A percentile compares a stretch with the other conserved stretches of the same genome.
phyloP scores from a whole-genome alignment of 768 basidiomycete genomes.

The Psilocybe cubensis region DNA sequence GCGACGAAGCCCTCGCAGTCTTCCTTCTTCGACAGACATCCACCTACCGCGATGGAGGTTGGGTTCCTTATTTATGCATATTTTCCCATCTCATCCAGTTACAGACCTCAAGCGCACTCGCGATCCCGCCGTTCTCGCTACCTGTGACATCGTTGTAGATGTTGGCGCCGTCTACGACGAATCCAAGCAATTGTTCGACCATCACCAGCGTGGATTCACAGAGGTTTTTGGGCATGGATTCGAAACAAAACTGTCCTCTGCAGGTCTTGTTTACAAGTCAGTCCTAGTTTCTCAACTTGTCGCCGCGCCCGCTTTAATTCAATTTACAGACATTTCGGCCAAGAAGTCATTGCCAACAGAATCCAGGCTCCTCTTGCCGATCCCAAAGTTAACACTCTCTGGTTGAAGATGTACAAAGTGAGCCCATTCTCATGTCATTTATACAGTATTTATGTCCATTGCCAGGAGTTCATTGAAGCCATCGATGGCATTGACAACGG shows the following conservation, averaged over 20 bases:
- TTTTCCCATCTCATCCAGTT: conserved; percentile 1
- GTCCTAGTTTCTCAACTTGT: conserved; percentile 18
- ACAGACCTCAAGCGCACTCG: conserved; percentile 73
- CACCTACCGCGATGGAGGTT: conserved; percentile 77
- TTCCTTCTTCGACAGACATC: conserved; percentile 82
- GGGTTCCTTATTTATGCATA: conserved; percentile 13
- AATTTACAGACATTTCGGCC: conserved; percentile 77
- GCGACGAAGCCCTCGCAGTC: conserved; percentile 95
- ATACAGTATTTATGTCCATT: conserved; percentile 3
- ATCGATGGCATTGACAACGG: conserved; percentile 97
- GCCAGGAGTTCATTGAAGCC: conserved; percentile 89
- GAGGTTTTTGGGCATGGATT: conserved; percentile 91
- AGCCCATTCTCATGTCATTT: not conserved
- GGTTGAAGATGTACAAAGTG: conserved; percentile 90
- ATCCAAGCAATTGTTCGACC: conserved; percentile 81
- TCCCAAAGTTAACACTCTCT: conserved; percentile 71
- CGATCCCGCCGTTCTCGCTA: conserved; percentile 69
- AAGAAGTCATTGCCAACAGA: conserved; percentile 76
- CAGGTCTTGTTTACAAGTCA: conserved; percentile 95
- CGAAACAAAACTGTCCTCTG: conserved; percentile 87
- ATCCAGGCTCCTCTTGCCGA: conserved; percentile 56
- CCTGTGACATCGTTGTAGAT: conserved; percentile 94
- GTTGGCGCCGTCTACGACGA: conserved; percentile 93
- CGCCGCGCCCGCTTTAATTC: conserved; percentile 5
- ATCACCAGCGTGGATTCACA: conserved; percentile 93